Percentiles rank a stretch among this genome's conserved stretches.
These are phyloP conservation scores for Xylariaceae sp. DNA, from an alignment of 2,329 filamentous ascomycete genomes.

Conservation along the genomic window DNA sequence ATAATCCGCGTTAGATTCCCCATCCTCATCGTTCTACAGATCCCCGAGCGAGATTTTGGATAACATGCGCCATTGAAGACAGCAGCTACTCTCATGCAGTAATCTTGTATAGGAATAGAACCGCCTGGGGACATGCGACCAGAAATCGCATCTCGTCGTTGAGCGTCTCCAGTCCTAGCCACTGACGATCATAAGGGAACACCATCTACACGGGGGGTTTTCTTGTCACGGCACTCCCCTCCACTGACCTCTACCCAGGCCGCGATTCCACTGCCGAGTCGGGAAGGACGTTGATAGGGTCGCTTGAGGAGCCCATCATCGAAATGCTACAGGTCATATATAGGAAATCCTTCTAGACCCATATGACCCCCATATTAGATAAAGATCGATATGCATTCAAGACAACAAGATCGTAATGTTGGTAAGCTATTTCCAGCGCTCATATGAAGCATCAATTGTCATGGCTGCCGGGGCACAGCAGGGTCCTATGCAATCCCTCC, in stretches of 20 bases:
- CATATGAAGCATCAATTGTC: background rate
- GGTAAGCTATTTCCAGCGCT: background rate
- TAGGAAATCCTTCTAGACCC: slow-evolving; percentile 9
- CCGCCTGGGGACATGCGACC: no score
- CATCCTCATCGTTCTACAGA: no score
- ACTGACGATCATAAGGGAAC: background rate
- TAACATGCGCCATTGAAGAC: no score
- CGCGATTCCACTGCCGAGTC: background rate
- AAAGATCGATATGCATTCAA: slow-evolving; percentile 14
- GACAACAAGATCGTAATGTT: slow-evolving; percentile 14
- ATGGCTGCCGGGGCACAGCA: background rate
- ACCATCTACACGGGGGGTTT: background rate
- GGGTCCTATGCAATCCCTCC: background rate
- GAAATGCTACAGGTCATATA: slow-evolving; percentile 19
- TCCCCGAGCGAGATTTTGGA: no score
- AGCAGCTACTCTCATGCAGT: no score
- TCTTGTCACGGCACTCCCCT: no score
- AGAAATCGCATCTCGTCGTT: no score
- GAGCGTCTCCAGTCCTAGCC: no score
- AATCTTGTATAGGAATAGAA: no score
- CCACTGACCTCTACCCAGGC: no score
- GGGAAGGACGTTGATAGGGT: slow-evolving; percentile 7
- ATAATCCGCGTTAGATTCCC: no score
- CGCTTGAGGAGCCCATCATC: background rate
- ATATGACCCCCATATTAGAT: slow-evolving; percentile 11